phyloP scores from a whole-genome alignment of 2,329 filamentous ascomycete species.

The Xylariaceae sp. region DNA sequence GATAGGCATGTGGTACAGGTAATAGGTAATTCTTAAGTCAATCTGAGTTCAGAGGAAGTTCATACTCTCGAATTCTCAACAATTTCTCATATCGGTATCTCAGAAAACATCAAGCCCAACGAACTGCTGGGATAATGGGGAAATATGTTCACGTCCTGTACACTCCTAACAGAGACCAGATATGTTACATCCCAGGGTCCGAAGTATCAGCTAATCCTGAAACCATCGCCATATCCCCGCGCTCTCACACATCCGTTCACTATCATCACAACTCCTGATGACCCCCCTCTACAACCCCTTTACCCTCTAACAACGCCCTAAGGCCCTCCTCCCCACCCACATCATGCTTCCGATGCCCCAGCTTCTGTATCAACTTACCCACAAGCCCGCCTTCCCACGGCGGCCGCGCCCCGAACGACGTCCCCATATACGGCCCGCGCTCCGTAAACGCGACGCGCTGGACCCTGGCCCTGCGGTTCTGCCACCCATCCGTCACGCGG shows the following conservation, averaged over 20 bases:
- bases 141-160: too few relatives aligned
- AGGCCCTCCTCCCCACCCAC: constrained; percentile 19
- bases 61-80: too few relatives aligned
- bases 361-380: constrained; percentile 15
- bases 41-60: too few relatives aligned
- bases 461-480: constrained; percentile 33
- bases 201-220: too few relatives aligned
- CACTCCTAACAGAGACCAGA: too few relatives aligned
- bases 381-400: constrained; percentile 15
- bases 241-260: background rate
- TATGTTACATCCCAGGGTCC: too few relatives aligned
- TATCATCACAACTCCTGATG: background rate
- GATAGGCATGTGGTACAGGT: too few relatives aligned
- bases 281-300: background rate
- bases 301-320: constrained; percentile 23
- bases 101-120: too few relatives aligned
- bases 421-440: constrained; percentile 36
- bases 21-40: too few relatives aligned
- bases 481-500: constrained; percentile 34
- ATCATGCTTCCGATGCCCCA: constrained; percentile 4
- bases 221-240: background rate
- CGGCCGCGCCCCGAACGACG: constrained; percentile 18
- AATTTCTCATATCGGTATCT: too few relatives aligned
- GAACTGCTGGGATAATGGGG: too few relatives aligned
- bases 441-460: constrained; percentile 35